Conservation (phyloP, 768 basidiomycete genomes). For the Cystobasidium onofrii region DNA sequence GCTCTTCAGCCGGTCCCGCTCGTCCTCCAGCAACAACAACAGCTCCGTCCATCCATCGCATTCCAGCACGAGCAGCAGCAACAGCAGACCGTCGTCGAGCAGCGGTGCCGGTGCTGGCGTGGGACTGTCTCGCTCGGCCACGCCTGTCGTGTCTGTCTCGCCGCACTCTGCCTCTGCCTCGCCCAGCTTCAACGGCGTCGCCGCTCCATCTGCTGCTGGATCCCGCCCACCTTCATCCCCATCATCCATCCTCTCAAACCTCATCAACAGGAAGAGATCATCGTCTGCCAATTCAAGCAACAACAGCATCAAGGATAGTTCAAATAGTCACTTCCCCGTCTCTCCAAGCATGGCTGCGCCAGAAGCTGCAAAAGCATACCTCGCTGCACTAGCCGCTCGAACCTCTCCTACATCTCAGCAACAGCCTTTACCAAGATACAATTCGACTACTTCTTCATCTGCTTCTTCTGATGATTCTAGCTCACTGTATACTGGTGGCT, state of each 20-base stretch:
- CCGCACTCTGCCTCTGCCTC: not conserved
- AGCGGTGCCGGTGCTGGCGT: not conserved
- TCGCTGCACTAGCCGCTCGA: slow-evolving; percentile 7
- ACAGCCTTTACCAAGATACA: not conserved
- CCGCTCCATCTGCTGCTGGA: too few species aligned
- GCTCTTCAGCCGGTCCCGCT: slow-evolving; percentile 12
- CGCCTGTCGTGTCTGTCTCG: not conserved
- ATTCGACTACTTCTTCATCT: not conserved
- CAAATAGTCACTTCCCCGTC: not conserved
- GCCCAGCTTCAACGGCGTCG: not conserved
- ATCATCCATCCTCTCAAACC: not conserved
- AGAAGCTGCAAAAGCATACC: slow-evolving; percentile 15
- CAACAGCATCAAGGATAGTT: not conserved
- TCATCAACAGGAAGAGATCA: slow-evolving; percentile 4
- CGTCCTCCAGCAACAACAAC: slow-evolving; percentile 4
- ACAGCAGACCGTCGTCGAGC: not conserved
- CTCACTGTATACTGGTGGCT: not conserved
- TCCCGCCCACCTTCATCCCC: not conserved
- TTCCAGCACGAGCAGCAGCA: not conserved
- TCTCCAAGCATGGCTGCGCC: not conserved
- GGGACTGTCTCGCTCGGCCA: not conserved
- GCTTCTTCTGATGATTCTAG: not conserved
- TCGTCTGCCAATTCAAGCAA: not conserved
- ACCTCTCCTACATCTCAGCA: not conserved
- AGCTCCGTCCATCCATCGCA: too few species aligned